phyloP scores from a whole-genome alignment of 768 basidiomycete genomes.

The Tremella mesenterica region DNA sequence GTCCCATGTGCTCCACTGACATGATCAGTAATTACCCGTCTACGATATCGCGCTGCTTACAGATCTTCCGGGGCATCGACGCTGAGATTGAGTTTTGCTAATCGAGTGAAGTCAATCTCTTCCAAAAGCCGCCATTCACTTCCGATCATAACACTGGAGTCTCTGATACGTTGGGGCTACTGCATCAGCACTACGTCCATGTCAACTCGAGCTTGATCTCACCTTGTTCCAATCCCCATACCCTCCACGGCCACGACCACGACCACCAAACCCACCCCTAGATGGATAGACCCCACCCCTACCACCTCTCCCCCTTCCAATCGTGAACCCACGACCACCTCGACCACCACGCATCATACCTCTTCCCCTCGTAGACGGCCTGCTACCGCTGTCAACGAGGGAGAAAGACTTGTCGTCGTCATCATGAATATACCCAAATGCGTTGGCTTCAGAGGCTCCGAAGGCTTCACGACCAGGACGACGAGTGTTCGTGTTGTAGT shows the following conservation, averaged over 20 bases:
- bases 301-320: constrained; percentile 45
- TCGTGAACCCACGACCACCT: constrained; percentile 46
- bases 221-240: constrained; percentile 89
- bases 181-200: constrained; percentile 4
- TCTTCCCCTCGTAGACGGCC: constrained; percentile 7
- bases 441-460: constrained; percentile 66
- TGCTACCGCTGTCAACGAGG: constrained; percentile 70
- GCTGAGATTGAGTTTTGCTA: constrained; percentile 83
- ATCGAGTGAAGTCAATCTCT: constrained; percentile 90
- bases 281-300: constrained; percentile 11
- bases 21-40: background rate
- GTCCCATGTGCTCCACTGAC: constrained; percentile 60
- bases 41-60: constrained; percentile 49
- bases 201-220: constrained; percentile 15
- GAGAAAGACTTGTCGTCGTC: constrained; percentile 97
- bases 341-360: constrained; percentile 16
- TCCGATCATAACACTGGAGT: constrained; percentile 86
- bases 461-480: constrained; percentile 61
- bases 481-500: constrained; percentile 7
- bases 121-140: constrained; percentile 91
- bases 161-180: constrained; percentile 66
- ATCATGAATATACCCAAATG: constrained; percentile 94
- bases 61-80: constrained; percentile 85
- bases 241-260: constrained; percentile 34
- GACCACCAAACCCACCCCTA: constrained; percentile 22